Conservation (phyloP, 2,329 filamentous ascomycete species). For the Mariannaea sp. region DNA sequence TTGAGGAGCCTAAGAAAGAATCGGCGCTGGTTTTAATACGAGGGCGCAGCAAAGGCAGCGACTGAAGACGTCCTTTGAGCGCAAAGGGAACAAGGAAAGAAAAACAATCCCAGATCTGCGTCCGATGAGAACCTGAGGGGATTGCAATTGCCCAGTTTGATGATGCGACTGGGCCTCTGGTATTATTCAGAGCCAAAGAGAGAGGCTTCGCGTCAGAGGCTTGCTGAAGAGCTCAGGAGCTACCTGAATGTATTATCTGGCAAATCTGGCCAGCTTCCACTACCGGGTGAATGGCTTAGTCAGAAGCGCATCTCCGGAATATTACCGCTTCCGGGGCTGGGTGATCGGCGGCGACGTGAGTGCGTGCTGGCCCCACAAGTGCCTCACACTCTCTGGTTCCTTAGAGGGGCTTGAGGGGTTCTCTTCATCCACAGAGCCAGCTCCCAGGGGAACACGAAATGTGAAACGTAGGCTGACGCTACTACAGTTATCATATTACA, state of each 20-base stretch:
- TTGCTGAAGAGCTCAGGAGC: slow-evolving; percentile 32
- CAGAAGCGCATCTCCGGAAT: slow-evolving; percentile 25
- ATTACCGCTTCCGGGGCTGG: too few species aligned
- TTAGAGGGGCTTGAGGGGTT: too few species aligned
- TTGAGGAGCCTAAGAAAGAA: slow-evolving; percentile 7
- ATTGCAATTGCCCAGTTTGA: slow-evolving; percentile 11
- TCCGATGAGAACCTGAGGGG: not conserved
- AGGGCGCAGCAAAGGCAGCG: slow-evolving; percentile 26
- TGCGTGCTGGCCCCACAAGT: too few species aligned
- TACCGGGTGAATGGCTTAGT: slow-evolving; percentile 37
- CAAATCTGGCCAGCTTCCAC: slow-evolving; percentile 26
- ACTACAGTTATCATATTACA: too few species aligned
- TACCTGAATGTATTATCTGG: slow-evolving; percentile 35
- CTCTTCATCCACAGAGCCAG: too few species aligned
- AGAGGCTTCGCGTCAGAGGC: slow-evolving; percentile 27
- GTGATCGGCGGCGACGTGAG: too few species aligned
- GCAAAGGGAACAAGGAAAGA: too few species aligned
- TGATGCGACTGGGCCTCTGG: slow-evolving; percentile 11
- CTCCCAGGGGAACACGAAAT: too few species aligned
- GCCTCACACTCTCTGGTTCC: too few species aligned
- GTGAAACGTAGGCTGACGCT: too few species aligned
- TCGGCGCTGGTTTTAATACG: slow-evolving; percentile 26
- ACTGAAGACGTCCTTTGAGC: slow-evolving; percentile 9
- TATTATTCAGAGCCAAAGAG: slow-evolving; percentile 27
- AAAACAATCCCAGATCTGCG: slow-evolving; percentile 2